Conservation (phyloP, 768 basidiomycete species). For the Tephrocybe sp. region DNA sequence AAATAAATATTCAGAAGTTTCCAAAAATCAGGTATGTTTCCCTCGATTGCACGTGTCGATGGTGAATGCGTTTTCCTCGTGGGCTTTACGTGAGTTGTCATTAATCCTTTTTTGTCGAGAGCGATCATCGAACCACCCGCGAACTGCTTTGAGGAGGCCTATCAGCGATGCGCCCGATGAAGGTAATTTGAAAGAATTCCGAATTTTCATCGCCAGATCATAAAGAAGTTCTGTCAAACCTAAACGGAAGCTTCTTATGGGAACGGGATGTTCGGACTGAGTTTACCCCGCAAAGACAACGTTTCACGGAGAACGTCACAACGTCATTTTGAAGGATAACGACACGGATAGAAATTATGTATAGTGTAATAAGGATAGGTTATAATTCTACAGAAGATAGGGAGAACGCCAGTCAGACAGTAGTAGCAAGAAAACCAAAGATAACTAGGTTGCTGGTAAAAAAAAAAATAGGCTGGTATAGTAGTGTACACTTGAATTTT, state of each 20-base stretch:
- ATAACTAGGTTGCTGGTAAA: slow-evolving; percentile 6
- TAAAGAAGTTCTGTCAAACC: slow-evolving; percentile 14
- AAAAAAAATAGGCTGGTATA: background rate
- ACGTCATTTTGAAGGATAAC: background rate
- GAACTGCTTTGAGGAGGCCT: slow-evolving; percentile 8
- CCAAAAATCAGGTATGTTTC: slow-evolving; percentile 9
- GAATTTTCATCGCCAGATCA: slow-evolving; percentile 2
- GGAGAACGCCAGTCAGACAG: background rate
- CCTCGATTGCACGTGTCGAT: background rate
- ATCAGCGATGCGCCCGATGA: slow-evolving; percentile 6
- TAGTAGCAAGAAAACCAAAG: background rate
- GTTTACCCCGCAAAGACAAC: slow-evolving; percentile 4
- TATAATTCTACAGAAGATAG: slow-evolving; percentile 8
- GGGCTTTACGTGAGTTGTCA: slow-evolving; percentile 14
- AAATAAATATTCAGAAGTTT: slow-evolving; percentile 5
- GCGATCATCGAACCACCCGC: slow-evolving; percentile 12
- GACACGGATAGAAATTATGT: background rate
- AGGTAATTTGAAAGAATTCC: slow-evolving; percentile 16
- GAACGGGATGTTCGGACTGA: slow-evolving; percentile 12
- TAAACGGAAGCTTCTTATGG: slow-evolving; percentile 10
- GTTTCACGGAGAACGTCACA: slow-evolving; percentile 16
- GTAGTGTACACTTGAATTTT: slow-evolving; percentile 13
- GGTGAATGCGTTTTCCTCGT: slow-evolving; percentile 5
- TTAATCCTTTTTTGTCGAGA: slow-evolving; percentile 17
- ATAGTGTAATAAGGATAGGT: slow-evolving; percentile 8